Evolutionary conservation across 2,329 filamentous ascomycete species (phyloP), one percentile per base, ranked within the genome.

Genomic region (Tolypocladium tropicale): DNA sequence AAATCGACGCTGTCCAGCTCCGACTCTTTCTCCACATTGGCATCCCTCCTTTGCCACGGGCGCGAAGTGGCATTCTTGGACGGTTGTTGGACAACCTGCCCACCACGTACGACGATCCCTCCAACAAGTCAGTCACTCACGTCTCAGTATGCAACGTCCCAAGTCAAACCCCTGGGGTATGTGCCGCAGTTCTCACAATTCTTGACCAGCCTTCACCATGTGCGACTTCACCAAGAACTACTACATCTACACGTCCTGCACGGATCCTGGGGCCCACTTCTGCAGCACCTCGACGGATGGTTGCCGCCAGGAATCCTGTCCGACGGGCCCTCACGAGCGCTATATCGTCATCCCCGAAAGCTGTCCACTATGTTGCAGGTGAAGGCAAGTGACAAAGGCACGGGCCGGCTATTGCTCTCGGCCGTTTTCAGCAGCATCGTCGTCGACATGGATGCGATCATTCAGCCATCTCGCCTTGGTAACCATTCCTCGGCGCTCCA

Each of bases 171-270:
- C 30, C 50, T 37, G n/a, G 34, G 28, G 49, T 34, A n/a, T 34
- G 57, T 51, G 53, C 41, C 23, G 12, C 25, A 30, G 16, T 49
- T 48, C 46, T 49, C 46, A 49, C 46, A 18, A 1, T n/a, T 30
- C 2, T n/a, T 28, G 11, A 52, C 53, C 54, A 57, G 52, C 51
- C 52, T 48, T 56, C 65, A 74, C 32, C 57, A 82, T 83, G 80
- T 83, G 80, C 67, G 76, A 82, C 68, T 88, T 85, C 66, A 86
- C 83, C 65, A 88, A 86, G 65, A 89, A 89, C 71, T 90, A 86
- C 69, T 89, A 89, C 72, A 85, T 90, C 69, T 90, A 89, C 73
- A 84, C 84, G 56, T 78, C 81, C 48, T 90, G 87, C 65, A 71
- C 78, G 56, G 84, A 89, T 65, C 86, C 86, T 0, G 82, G 82